These are phyloP conservation scores for Vaccinium vitisidaea DNA, from an alignment of 148 eudicot species.

Conservation along the genomic window DNA sequence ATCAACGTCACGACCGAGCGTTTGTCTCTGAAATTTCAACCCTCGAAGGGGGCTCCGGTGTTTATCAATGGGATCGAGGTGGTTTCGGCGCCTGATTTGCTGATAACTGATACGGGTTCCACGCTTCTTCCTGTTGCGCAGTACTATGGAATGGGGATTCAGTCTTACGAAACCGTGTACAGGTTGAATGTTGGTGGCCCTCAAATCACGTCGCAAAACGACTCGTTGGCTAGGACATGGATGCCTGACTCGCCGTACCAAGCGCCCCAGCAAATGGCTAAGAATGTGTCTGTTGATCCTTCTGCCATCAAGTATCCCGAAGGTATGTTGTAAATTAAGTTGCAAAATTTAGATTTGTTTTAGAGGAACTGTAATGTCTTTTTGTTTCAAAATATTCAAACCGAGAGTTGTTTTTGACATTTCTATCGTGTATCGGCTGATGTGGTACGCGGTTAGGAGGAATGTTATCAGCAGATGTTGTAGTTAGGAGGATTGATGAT, in stretches of 20 bases:
- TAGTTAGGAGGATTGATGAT: too few species aligned
- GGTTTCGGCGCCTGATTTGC: conserved; percentile 57
- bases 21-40: conserved; percentile 45
- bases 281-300: conserved; percentile 37
- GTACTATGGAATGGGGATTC: conserved; percentile 32
- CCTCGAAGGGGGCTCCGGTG: conserved; percentile 49
- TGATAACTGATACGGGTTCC: conserved; percentile 44
- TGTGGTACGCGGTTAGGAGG: too few species aligned
- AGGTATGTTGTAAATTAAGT: conserved; percentile 17
- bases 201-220: conserved; percentile 39
- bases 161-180: conserved; percentile 48
- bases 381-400: too few species aligned
- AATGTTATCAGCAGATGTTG: too few species aligned
- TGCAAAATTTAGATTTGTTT: too few species aligned
- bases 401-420: too few species aligned
- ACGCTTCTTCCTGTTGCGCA: conserved; percentile 46
- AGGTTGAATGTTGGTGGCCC: conserved; percentile 70
- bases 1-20: conserved; percentile 49
- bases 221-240: conserved; percentile 72
- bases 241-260: conserved; percentile 38
- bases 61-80: conserved; percentile 76
- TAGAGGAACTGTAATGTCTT: too few species aligned
- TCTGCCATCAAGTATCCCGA: conserved; percentile 46
- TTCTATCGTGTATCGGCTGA: too few species aligned
- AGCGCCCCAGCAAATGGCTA: conserved; percentile 29